Percentiles rank a stretch among this genome's conserved stretches.
phyloP scores from a whole-genome alignment of 73 alveolate genomes.

The Symbiodinium natans region DNA sequence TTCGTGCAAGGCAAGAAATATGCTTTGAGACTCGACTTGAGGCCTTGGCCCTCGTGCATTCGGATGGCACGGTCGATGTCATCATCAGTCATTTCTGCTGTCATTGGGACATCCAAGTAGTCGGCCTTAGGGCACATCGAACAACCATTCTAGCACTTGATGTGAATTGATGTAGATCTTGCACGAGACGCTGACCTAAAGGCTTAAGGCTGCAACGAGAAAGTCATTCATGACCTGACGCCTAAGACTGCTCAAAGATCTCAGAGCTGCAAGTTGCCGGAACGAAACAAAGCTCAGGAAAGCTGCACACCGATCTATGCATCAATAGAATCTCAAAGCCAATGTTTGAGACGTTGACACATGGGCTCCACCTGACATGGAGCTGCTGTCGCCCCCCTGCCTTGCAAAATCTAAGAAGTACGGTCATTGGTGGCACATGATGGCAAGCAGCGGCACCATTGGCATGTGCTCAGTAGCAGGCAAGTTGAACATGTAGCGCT shows the following conservation, averaged over 20 bases:
- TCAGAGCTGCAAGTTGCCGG: neutral
- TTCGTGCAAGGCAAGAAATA: no score
- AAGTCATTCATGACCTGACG: constrained; percentile 75
- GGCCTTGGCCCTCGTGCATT: constrained; percentile 96
- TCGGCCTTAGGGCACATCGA: constrained; percentile 51
- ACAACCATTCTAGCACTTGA: no score
- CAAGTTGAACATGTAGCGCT: constrained; percentile 61
- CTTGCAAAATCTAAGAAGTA: neutral
- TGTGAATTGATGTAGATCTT: neutral
- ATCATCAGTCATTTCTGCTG: constrained; percentile 95
- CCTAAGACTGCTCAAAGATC: neutral
- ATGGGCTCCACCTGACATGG: constrained; percentile 68
- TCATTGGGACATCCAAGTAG: constrained; percentile 85
- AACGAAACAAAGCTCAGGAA: no score
- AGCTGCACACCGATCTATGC: no score
- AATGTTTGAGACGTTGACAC: neutral
- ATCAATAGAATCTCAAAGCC: neutral
- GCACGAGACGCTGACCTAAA: neutral
- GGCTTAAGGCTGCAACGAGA: neutral
- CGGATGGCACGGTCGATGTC: constrained; percentile 98
- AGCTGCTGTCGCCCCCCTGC: constrained; percentile 63
- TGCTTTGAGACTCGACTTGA: no score
- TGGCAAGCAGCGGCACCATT: no score
- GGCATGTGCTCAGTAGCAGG: no score
- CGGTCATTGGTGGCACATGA: no score